These are phyloP conservation scores for Talinum fruticosum DNA, from an alignment of 148 eudicot species.

Conservation along the genomic window DNA sequence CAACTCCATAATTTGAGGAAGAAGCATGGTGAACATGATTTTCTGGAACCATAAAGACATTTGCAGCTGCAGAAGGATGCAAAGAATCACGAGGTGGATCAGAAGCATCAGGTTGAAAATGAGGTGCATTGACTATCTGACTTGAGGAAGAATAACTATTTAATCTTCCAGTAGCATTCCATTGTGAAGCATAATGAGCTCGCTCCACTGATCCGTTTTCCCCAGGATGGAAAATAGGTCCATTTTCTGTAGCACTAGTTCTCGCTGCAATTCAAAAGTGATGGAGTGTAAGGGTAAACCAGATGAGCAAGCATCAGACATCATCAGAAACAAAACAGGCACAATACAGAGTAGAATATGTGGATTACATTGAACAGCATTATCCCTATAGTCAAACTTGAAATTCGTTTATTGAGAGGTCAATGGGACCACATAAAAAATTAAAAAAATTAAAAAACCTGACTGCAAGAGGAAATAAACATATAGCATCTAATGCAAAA, in stretches of 20 bases:
- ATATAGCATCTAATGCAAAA: neutral
- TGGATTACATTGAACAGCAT: neutral
- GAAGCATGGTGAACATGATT: constrained; percentile 59
- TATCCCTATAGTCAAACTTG: neutral
- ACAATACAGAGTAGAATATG: constrained; percentile 2
- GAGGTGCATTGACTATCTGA: constrained; percentile 47
- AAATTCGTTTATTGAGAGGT: neutral
- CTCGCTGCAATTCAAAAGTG: constrained; percentile 40
- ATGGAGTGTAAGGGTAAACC: neutral
- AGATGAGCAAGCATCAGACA: constrained; percentile 6
- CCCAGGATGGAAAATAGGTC: constrained; percentile 42
- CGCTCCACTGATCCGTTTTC: constrained; percentile 52
- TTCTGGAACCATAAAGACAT: constrained; percentile 41
- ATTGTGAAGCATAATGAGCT: constrained; percentile 46
- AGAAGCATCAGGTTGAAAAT: constrained; percentile 47
- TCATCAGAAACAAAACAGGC: neutral
- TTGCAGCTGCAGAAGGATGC: constrained; percentile 46
- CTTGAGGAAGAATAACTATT: constrained; percentile 44
- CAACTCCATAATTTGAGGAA: constrained; percentile 54
- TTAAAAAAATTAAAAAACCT: no score
- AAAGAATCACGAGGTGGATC: constrained; percentile 47
- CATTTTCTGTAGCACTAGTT: constrained; percentile 48
- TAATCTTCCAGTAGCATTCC: constrained; percentile 48
- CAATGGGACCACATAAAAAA: no score
- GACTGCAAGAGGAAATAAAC: neutral